Evolutionary conservation across 1,284 basidiomycete species (phyloP).

Genomic region (Ceratobasidium sp.): DNA sequence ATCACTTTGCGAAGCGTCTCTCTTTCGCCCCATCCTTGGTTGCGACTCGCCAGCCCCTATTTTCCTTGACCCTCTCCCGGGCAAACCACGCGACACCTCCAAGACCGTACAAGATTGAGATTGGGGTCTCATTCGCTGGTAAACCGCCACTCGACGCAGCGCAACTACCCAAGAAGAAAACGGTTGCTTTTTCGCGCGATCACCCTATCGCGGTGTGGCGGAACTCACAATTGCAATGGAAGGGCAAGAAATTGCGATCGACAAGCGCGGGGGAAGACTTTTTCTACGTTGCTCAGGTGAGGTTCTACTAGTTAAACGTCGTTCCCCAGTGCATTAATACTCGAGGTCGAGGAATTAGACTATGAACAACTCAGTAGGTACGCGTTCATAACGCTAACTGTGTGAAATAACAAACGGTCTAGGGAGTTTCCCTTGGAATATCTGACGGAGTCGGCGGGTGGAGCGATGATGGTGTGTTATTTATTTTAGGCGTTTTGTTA

Average conservation of each 20-base stretch:
- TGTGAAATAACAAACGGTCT: constrained; percentile 9
- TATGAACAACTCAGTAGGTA: constrained; percentile 75
- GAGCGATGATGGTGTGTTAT: constrained; percentile 15
- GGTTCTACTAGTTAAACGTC: constrained; percentile 44
- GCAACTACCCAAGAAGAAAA: constrained; percentile 16
- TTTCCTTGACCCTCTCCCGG: not conserved
- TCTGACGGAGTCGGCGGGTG: constrained; percentile 72
- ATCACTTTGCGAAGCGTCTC: not conserved
- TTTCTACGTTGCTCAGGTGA: constrained; percentile 75
- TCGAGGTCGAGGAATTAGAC: constrained; percentile 56
- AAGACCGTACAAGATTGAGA: constrained; percentile 37
- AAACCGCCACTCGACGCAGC: constrained; percentile 26
- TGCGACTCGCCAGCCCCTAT: not conserved
- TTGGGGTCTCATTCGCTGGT: constrained; percentile 33
- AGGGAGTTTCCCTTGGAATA: constrained; percentile 78
- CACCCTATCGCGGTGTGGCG: constrained; percentile 34
- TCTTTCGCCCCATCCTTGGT: not conserved
- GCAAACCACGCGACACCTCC: not conserved
- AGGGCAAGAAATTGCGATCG: constrained; percentile 52
- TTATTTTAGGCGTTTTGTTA: not conserved
- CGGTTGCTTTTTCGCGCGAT: constrained; percentile 23
- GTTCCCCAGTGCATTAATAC: not conserved
- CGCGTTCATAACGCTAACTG: constrained; percentile 41
- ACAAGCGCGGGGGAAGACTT: constrained; percentile 76
- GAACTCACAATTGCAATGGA: constrained; percentile 39